Evolutionary conservation across 2,329 filamentous ascomycete species (phyloP), one percentile per base, ranked within the genome.

Genomic region (Parascedosporium putredinis): DNA sequence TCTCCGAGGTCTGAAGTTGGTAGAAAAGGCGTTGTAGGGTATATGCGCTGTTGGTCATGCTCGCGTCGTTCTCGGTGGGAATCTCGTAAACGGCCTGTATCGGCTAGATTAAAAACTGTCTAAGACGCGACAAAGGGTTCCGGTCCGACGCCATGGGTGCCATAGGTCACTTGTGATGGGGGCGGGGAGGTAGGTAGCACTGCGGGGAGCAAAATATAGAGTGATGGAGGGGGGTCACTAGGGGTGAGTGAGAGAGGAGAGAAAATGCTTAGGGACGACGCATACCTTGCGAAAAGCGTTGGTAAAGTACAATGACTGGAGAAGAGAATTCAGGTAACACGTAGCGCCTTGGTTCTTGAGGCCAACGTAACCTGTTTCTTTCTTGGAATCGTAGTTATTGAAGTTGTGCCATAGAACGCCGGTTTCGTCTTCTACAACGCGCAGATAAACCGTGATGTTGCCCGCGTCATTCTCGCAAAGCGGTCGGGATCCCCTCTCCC

Each of bases 321-420:
- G 71, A 5, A 93, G 76, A 6, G 87, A 91, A 65, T 93, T 93
- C 45, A 93, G 72, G 63, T 93, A 93, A 67, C 87, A 93, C 1
- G 87, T 93, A 46, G 93, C 93, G 55, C 93, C 93, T 66, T 97
- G 93, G 61, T 98, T 98, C 67, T 93, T 93, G 49, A 98, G 73
- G 2, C 93, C 93, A 38, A 98, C 93, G 71, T 90, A 97, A 51
- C 93, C 93, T 0, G 93, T 98, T 68, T 96, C 90, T 64, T 93
- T 95, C 71, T 97, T 98, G n/a, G 93, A 97, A 64, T 98, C 90
- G 64, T 98, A 98, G 68, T 91, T 90, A 63, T 81, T 75, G 65
- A 95, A 91, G 67, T 88, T 93, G 68, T 94, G 88, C 88, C 88
- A 95, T 52, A 95, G 64, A 4, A 93, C 88, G 50, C 88, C 88